phyloP scores from a whole-genome alignment of 108 stramenopile genomes.

The Skeletonema menzelii region DNA sequence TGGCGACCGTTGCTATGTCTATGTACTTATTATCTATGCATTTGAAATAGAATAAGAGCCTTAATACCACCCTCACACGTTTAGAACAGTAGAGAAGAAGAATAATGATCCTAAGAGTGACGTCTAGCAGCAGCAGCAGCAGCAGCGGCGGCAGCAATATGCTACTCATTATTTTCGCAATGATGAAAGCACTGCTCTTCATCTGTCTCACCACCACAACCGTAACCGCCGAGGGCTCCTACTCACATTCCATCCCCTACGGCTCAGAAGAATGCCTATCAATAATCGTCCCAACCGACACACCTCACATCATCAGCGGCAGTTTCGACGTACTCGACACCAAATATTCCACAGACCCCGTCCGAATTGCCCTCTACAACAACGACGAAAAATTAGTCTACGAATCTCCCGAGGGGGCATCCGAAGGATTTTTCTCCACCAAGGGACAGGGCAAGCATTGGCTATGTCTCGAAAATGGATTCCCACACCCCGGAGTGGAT shows the following conservation, averaged over 20 bases:
- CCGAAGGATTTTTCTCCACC: slow-evolving; percentile 27
- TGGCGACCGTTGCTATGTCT: background rate
- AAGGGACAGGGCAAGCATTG: slow-evolving; percentile 24
- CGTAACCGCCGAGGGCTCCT: slow-evolving; percentile 25
- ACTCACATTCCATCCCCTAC: slow-evolving; percentile 34
- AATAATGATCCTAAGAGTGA: background rate
- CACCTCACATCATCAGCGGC: slow-evolving; percentile 28
- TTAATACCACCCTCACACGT: background rate
- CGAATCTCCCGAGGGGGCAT: slow-evolving; percentile 16
- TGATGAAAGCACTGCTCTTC: background rate
- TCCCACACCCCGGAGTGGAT: slow-evolving; percentile 10
- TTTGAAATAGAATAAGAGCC: background rate
- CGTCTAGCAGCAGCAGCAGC: background rate
- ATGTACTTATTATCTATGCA: too few species aligned
- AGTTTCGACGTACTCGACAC: slow-evolving; percentile 42
- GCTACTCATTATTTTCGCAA: background rate
- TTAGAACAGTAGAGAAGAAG: too few species aligned
- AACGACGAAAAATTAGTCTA: slow-evolving; percentile 28
- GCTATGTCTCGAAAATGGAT: slow-evolving; percentile 47
- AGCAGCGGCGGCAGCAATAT: background rate
- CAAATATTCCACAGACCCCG: slow-evolving; percentile 30
- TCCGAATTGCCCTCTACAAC: slow-evolving; percentile 41
- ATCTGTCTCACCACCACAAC: background rate
- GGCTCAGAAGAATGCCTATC: slow-evolving; percentile 41
- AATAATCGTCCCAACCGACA: slow-evolving; percentile 35